Conservation (phyloP, 2,329 filamentous ascomycete genomes). For the Fusarium sp. region DNA sequence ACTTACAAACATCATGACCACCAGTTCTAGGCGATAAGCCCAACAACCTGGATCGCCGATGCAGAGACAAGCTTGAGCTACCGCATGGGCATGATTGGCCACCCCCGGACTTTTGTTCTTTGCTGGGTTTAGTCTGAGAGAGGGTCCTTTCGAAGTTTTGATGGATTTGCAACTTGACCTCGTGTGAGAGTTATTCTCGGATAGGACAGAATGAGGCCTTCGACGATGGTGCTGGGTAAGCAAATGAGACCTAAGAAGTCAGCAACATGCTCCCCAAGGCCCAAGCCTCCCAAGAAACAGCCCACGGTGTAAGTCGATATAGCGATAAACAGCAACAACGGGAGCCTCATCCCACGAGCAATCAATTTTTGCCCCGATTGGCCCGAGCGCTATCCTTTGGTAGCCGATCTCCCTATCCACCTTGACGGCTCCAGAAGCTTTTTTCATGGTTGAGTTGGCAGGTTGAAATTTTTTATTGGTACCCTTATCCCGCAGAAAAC, state of each 20-base stretch:
- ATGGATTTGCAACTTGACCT: slow-evolving; percentile 10
- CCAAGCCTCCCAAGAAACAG: slow-evolving; percentile 16
- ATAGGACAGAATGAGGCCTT: slow-evolving; percentile 23
- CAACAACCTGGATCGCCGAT: slow-evolving; percentile 38
- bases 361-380: slow-evolving; percentile 44
- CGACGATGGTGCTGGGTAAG: slow-evolving; percentile 8
- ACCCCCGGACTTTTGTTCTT: slow-evolving; percentile 45
- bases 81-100: slow-evolving; percentile 43
- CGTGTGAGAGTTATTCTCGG: slow-evolving; percentile 10
- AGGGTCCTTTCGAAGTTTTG: slow-evolving; percentile 32
- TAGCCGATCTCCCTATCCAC: slow-evolving; percentile 33
- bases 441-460: slow-evolving; percentile 18
- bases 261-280: slow-evolving; percentile 2
- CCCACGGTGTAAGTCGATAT: slow-evolving; percentile 12
- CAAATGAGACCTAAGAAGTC: slow-evolving; percentile 8
- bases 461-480: slow-evolving; percentile 15
- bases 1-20: slow-evolving; percentile 18
- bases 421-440: slow-evolving; percentile 32
- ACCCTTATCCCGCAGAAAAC: slow-evolving; percentile 5
- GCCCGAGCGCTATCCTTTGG: slow-evolving; percentile 20
- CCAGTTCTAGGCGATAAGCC: slow-evolving; percentile 38
- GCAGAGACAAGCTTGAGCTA: slow-evolving; percentile 33
- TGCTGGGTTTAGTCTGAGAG: slow-evolving; percentile 15
- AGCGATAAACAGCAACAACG: slow-evolving; percentile 16
- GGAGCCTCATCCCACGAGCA: slow-evolving; percentile 38